Evolutionary conservation across 2,329 filamentous ascomycete species (phyloP), one percentile per base, ranked within the genome.

Genomic region (Capronia americana): DNA sequence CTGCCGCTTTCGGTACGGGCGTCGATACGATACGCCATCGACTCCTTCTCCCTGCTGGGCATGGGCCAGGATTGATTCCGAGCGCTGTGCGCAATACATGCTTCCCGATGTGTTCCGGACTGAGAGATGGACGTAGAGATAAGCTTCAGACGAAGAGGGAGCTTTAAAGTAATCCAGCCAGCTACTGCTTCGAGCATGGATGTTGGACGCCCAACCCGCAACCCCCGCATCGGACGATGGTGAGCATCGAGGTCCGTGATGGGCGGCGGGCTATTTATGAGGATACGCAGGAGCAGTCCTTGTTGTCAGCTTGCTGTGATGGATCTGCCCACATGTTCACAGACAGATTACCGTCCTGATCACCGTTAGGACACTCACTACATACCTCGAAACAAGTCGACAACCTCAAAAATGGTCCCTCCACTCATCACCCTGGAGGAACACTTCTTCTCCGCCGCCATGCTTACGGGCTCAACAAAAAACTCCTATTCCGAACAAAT

Each of bases 391-490:
- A 4, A 23, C n/a, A 6, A 4, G 20, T 20, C 24, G 28, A 56
- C 28, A 32, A 34, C 20, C 17, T 34, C 48, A 20, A 61, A 61
- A 17, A 70, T 69, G 64, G 17, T 64, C 10, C 66, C 70, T 34
- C 67, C 70, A 14, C 64, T 72, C 5, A 67, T 72, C 46, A 51
- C 70, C 7, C 67, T 72, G 24, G 70, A 72, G 57, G 70, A 72
- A 54, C 70, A 72, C 59, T 72, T 71, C 70, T 65, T 67, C 64
- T 69, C 67, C 38, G 3, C 44, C 41, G 66, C 66, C 17, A 56
- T 65, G 32, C 64, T 68, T 24, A 26, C 57, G 7, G 57, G 44
- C 26, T 60, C 57, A 1, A 44, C 56, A 14, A 58, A 61, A 14
- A 58, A 61, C 7, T 38, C 58, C 55, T 70, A 70, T 57, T 61